Evolutionary conservation across 2,329 filamentous ascomycete genomes (phyloP), one percentile per base, ranked within the genome.

Genomic region (Ophiostoma ulmi): DNA sequence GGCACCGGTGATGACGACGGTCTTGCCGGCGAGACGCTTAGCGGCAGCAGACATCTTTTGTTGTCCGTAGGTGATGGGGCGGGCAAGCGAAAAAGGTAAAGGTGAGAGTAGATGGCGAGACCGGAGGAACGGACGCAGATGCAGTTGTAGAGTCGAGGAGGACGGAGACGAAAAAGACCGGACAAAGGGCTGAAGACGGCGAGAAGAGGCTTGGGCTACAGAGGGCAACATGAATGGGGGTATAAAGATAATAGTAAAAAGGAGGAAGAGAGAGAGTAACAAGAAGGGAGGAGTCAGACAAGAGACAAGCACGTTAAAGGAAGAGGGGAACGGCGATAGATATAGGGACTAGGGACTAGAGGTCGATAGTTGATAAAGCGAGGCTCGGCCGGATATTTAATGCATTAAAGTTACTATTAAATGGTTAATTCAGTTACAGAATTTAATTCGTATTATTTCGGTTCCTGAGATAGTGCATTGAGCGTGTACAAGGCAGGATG

Each of bases 21-120:
- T 98, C 83, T 98, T 98, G 86, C 93, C 93, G 77, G 91, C 86
- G 72, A 99, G 91, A 82, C 94, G 93, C 80, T 93, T 91, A 77
- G 90, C 88, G 55, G 73, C 73, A n/a, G 74, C 71, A 35, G 73
- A 73, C 73, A 74, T 75, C 13, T 48, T 67, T 10, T 26, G 20
- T 14, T 35, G 22, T 55, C 20, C 35, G 14, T 36, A 69, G 11
- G 67, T 26, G 26, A 38, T 5, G 10, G 10, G 36, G 41, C 35
- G 48, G 13, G 44, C 13, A 55, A 41, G 63, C 20, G 36, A 11
- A 39, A 52, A 48, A n/a, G 58, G 66, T 17, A 52, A 64, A n/a
- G 58, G 68, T 26, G 35, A 20, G 17, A 31, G 70, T 2, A 39
- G 10, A 36, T 61, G 22, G 26, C 35, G n/a, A n/a, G 36, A 13